phyloP scores from a whole-genome alignment of 306 rosid genomes.

The Trichosanthes cucumerina region DNA sequence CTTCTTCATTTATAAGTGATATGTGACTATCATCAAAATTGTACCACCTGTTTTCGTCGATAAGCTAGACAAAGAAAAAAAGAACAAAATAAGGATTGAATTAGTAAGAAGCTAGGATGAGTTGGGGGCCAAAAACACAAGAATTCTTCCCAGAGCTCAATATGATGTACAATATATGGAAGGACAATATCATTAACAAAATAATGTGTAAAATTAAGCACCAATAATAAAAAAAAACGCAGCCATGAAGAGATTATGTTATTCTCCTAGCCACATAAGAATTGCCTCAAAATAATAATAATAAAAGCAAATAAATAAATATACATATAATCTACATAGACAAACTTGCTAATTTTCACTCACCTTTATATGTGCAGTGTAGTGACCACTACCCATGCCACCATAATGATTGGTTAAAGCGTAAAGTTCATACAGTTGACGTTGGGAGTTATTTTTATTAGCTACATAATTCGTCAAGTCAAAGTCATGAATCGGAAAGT shows the following conservation, averaged over 20 bases:
- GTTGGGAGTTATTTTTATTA: conserved; percentile 63
- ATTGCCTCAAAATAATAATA: not conserved
- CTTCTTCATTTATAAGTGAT: conserved; percentile 82
- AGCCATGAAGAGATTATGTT: not conserved
- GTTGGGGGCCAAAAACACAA: not conserved
- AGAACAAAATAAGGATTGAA: not conserved
- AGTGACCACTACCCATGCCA: conserved; percentile 98
- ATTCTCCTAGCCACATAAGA: not conserved
- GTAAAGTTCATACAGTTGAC: conserved; percentile 74
- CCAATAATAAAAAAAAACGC: not conserved
- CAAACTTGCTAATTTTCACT: conserved; percentile 1
- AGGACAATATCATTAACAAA: not conserved
- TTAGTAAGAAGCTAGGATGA: not conserved
- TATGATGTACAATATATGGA: not conserved
- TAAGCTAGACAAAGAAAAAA: conserved; percentile 43
- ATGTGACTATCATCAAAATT: conserved; percentile 88
- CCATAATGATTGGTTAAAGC: conserved; percentile 95
- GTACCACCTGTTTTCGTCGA: conserved; percentile 90
- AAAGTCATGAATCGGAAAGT: conserved; percentile 87
- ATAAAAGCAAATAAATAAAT: not conserved
- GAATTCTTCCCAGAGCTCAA: not conserved
- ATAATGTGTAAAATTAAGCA: not conserved
- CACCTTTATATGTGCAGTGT: conserved; percentile 96
- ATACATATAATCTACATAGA: not conserved
- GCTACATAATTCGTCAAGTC: conserved; percentile 86